A percentile compares a stretch with the other conserved stretches of the same genome.
These are phyloP conservation scores for Diaporthe sp. DNA, from an alignment of 2,329 filamentous ascomycete species.

Conservation along the genomic window DNA sequence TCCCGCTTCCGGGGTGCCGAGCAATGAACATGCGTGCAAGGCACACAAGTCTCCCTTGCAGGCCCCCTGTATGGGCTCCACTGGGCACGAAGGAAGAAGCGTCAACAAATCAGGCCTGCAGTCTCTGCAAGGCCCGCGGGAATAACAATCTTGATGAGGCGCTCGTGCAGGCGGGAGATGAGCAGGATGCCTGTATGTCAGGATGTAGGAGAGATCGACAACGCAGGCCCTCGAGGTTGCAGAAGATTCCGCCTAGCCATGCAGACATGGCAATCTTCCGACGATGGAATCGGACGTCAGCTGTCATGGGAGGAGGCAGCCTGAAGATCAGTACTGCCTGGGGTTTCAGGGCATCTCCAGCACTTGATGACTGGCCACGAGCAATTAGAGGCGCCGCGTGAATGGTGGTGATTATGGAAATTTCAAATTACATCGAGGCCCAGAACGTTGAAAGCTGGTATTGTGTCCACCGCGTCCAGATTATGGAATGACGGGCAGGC, in stretches of 20 bases:
- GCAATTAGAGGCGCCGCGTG: too few species aligned
- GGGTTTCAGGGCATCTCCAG: not conserved
- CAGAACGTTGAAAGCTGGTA: not conserved
- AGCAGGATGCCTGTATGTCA: conserved; percentile 11
- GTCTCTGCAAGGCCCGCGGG: conserved; percentile 2
- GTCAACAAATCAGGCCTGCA: conserved; percentile 22
- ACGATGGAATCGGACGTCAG: not conserved
- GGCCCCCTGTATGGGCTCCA: not conserved
- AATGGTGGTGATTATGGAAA: not conserved
- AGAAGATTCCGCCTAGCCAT: not conserved
- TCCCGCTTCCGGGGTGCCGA: not conserved
- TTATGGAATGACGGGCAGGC: not conserved
- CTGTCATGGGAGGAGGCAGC: not conserved
- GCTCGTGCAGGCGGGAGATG: conserved; percentile 13
- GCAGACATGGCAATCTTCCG: conserved; percentile 2
- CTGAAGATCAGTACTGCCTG: not conserved
- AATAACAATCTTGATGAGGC: not conserved
- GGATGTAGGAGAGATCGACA: conserved; percentile 20
- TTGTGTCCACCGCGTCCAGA: not conserved
- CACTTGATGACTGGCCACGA: not conserved
- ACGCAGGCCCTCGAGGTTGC: conserved; percentile 6
- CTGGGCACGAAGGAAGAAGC: not conserved
- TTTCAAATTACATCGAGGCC: not conserved
- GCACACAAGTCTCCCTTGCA: not conserved
- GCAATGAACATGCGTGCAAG: not conserved